phyloP scores from a whole-genome alignment of 257 asterid species.

The Capsicum baccatum region DNA sequence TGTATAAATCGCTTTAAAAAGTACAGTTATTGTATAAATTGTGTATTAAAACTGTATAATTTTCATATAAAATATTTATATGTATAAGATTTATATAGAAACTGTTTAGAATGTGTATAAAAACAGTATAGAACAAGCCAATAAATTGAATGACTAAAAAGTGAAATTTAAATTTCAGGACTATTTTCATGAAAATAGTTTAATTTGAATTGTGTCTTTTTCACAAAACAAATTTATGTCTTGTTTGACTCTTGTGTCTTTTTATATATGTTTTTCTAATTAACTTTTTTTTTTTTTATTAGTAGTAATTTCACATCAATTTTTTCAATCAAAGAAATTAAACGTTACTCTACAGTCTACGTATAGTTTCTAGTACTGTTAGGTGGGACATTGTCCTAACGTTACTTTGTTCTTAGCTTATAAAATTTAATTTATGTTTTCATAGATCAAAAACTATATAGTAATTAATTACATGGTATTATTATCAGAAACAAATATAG shows the following conservation, averaged over 20 bases:
- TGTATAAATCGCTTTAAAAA: no score
- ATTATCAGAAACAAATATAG: neutral
- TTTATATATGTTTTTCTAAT: neutral
- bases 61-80: no score
- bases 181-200: no score
- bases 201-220: no score
- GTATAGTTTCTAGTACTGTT: neutral
- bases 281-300: neutral
- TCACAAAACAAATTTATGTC: neutral
- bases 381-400: neutral
- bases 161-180: no score
- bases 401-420: conserved; percentile 9
- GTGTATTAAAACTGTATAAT: no score
- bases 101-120: no score
- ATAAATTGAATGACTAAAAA: no score
- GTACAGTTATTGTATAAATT: no score
- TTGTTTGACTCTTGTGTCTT: conserved; percentile 11
- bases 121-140: no score
- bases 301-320: neutral
- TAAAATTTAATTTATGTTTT: neutral
- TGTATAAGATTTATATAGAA: no score
- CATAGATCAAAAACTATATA: neutral
- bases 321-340: neutral
- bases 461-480: neutral
- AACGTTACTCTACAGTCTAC: neutral